Base-by-base conservation (phyloP, 2,329 filamentous ascomycete species). In the Spiromastix sp. region DNA sequence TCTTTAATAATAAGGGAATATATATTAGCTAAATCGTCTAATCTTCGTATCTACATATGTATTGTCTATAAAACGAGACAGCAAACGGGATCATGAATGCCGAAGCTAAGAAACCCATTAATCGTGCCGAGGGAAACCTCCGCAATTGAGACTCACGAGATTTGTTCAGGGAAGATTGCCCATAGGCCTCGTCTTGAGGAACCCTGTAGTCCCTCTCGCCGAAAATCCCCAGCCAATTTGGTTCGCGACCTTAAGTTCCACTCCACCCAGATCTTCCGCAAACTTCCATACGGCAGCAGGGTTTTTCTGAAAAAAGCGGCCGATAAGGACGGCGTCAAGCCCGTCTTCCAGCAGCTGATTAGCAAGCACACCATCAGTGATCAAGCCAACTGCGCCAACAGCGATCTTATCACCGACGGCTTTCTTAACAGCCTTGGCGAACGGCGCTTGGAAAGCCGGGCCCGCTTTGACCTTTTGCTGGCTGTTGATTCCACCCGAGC, bases 251-350 rank as follows among this genome's bases (percentile, higher is more conserved):
- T 79, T 66, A 4, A 87, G 74, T 39, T 75, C 64, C 3, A 87
- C 76, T n/a, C n/a, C n/a, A 7, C 74, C 77, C 20, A 93, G 63
- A 44, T 85, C 73, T 41, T 82, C 71, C 0, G 84, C 86, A 42
- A 74, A 79, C 21, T 72, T 70, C 59, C 85, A 75, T 6, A 85
- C 80, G 52, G 86, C 77, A 39, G 83, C 78, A 0, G 86, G 82
- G 51, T 93, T 85, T 55, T 85, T 76, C 61, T 93, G 68, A 59
- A 91, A 91, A 50, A 81, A 79, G 37, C 85, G 69, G 0, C 74
- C 87, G 1, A 81, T 68, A 12, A 89, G 68, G 0, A 80, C 76
- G n/a, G 87, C 57, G 52, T 95, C 86, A 39, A 77, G 48, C 42
- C 60, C 56, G 42, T 63, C 57, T 39, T 73, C 63, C 2, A 74